Conservation (phyloP, 345 rosid species). For the Euphorbia pulcherrima region DNA sequence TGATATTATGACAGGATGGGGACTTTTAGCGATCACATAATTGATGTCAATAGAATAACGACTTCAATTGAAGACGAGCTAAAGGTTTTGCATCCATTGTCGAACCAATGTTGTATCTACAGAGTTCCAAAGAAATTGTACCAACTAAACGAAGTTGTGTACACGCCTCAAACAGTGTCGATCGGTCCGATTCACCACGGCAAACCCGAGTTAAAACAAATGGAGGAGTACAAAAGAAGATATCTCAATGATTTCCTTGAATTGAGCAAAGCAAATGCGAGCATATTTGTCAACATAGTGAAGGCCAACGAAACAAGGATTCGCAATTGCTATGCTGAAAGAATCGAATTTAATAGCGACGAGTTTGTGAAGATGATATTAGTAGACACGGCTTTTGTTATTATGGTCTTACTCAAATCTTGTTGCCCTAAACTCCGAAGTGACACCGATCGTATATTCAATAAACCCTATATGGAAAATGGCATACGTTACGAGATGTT, state of each 20-base stretch:
- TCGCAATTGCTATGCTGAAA: slow-evolving; percentile 14
- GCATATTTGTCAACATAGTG: not conserved
- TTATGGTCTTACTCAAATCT: slow-evolving; percentile 3
- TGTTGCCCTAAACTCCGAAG: not conserved
- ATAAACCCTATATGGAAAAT: not conserved
- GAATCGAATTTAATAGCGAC: not conserved
- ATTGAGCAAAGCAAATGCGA: not conserved
- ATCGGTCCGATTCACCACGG: not conserved
- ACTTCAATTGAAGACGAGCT: not conserved
- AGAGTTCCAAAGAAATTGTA: not conserved
- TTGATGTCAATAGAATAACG: not conserved
- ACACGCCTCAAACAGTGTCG: not conserved
- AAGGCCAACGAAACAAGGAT: not conserved
- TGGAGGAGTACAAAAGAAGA: not conserved
- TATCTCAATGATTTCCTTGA: too few relatives aligned
- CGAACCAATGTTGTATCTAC: slow-evolving; percentile 9
- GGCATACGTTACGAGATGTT: slow-evolving; percentile 5
- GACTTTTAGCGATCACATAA: not conserved
- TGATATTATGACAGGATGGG: not conserved
- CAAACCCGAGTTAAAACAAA: not conserved
- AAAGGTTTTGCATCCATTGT: not conserved
- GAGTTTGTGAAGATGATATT: too few relatives aligned
- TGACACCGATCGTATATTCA: slow-evolving; percentile 1
- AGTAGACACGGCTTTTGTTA: too few relatives aligned
- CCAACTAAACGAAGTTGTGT: not conserved